phyloP scores from a whole-genome alignment of 495 filamentous ascomycete species.

The Aspergillus haitiensis region DNA sequence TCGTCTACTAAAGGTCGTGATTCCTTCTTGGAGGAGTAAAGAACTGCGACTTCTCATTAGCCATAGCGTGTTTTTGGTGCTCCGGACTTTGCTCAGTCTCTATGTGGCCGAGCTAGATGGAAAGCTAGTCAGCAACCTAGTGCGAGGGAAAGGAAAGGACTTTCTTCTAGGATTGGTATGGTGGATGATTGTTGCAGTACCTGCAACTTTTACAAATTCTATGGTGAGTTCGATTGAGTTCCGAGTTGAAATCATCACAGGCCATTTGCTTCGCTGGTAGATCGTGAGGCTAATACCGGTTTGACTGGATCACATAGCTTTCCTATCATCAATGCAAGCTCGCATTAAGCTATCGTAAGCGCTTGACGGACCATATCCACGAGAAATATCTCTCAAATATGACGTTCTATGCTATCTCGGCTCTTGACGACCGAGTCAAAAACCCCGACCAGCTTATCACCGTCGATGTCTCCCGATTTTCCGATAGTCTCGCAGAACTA shows the following conservation, averaged over 20 bases:
- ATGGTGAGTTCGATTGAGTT: constrained; percentile 65
- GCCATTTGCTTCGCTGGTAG: too few relatives aligned
- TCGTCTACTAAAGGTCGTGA: constrained; percentile 77
- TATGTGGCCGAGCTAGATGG: constrained; percentile 97
- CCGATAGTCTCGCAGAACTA: constrained; percentile 88
- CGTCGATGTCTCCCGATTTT: constrained; percentile 93
- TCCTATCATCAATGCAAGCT: constrained; percentile 97
- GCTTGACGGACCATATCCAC: constrained; percentile 89
- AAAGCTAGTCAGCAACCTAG: constrained; percentile 81
- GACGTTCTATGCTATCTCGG: constrained; percentile 96
- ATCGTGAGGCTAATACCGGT: constrained; percentile 4
- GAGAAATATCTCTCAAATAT: constrained; percentile 90
- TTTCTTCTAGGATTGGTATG: constrained; percentile 87
- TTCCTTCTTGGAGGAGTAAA: constrained; percentile 86
- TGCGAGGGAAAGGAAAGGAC: constrained; percentile 86
- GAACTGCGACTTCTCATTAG: constrained; percentile 81
- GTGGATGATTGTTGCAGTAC: constrained; percentile 99
- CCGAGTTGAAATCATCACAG: neutral
- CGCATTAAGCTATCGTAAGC: constrained; percentile 85
- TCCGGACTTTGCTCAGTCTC: constrained; percentile 86
- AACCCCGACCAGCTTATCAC: constrained; percentile 98
- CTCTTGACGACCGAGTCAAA: constrained; percentile 95
- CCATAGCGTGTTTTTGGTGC: constrained; percentile 83
- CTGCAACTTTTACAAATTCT: constrained; percentile 97
- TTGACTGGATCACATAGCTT: constrained; percentile 54